Evolutionary conservation across 2,329 filamentous ascomycete species (phyloP), one percentile per base, ranked within the genome.

Genomic region (Colletotrichum navitas): DNA sequence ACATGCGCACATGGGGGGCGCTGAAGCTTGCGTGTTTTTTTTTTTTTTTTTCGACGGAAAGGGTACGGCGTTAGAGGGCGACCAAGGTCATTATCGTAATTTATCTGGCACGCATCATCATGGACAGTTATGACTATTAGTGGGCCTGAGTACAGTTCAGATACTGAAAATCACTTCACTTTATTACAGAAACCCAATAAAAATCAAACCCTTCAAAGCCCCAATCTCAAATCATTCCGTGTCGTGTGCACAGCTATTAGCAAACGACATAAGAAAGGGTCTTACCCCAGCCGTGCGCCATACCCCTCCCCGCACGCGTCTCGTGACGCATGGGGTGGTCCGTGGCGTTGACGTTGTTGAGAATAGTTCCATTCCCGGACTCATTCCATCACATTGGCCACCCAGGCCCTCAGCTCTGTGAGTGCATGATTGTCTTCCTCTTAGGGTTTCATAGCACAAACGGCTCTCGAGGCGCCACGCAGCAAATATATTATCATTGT

Each of bases 281-380:
- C 51, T 45, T 47, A 63, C 56, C 68, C 64, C 56, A 32, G 51
- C 29, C 29, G 51, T 52, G 49, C 49, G 3, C 49, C 6, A 64
- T 63, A 62, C 68, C 68, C 29, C 29, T 29, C 29, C 29, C 68
- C 68, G 68, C 68, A 68, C 64, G 65, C 59, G 65, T 71, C 65
- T 52, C 47, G 52, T 71, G 68, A 71, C 45, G 65, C 45, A n/a
- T 24, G 52, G 49, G 49, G 43, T 63, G 34, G 24, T 43, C 34
- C 47, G 61, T 63, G 49, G 61, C 61, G 61, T 52, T 32, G 45
- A 32, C 36, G 49, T 43, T 49, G 16, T 18, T 39, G 14, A n/a
- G 52, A 36, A 66, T n/a, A 32, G 34, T 49, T 34, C 41, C 64
- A 72, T 58, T 29, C 54, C 64, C 6, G 47, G 64, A 45, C 24